Evolutionary conservation across 2,329 filamentous ascomycete genomes (phyloP), one percentile per base, ranked within the genome.

Genomic region (Colletotrichum sidae): DNA sequence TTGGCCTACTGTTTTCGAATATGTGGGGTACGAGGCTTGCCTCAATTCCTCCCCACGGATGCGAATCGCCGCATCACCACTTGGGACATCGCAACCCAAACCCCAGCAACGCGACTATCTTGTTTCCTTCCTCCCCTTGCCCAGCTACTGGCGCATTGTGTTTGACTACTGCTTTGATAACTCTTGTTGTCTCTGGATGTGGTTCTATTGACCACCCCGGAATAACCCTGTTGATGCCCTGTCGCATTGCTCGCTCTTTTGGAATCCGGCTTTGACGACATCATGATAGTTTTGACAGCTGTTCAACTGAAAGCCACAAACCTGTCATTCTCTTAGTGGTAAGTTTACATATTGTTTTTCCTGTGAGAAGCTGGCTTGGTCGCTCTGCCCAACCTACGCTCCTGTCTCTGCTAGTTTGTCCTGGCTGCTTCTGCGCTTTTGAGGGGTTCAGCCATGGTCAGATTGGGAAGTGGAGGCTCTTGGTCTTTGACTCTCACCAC

Each of bases 311-410:
- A 73, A 68, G 67, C 71, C 69, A 69, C 71, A 68, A 72, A 71
- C 68, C 70, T 74, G 69, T 76, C 70, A 72, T 76, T 74, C 67
- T 79, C 72, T 72, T 81, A 81, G 77, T 78, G 77, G 79, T 81
- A 71, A 76, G 78, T 75, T 10, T n/a, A 10, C 8, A 10, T 3
- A n/a, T 46, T 46, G n/a, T 11, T 17, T 46, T 46, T 33, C 7
- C 25, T 25, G 25, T 25, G 25, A 4, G 25, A 25, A 25, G 25
- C 25, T 25, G 25, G 25, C 1, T 25, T 25, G 4, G 25, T 25
- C 4, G 25, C 25, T 5, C 25, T 25, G 25, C 25, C 25, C 25
- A 25, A 25, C 25, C 25, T 25, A 25, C 25, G 25, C 25, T 25
- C 25, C 25, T 25, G 25, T 25, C 25, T 25, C 25, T 25, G 25